Conservation (phyloP, 192 early-diverging fungal species). For the Podila clonocystis region DNA sequence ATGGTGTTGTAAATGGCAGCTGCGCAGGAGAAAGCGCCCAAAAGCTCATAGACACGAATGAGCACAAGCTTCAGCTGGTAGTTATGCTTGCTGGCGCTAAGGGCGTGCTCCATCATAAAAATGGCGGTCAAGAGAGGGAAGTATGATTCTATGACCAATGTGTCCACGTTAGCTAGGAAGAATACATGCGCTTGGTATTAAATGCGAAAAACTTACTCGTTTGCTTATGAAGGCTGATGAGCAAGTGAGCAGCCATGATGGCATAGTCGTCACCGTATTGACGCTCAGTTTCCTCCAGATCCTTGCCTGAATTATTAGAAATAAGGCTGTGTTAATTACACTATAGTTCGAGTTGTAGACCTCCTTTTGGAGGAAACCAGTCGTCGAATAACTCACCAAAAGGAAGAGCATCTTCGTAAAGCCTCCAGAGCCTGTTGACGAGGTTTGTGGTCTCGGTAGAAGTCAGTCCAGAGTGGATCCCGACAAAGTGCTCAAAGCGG, state of each 20-base stretch:
- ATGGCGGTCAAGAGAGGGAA: slow-evolving; percentile 58
- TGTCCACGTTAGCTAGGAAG: background rate
- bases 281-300: slow-evolving; percentile 73
- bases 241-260: slow-evolving; percentile 66
- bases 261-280: slow-evolving; percentile 86
- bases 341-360: too few species aligned
- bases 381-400: slow-evolving; percentile 11
- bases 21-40: slow-evolving; percentile 75
- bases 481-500: slow-evolving; percentile 30
- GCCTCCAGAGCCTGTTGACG: slow-evolving; percentile 49
- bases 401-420: slow-evolving; percentile 40
- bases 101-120: slow-evolving; percentile 78
- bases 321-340: too few species aligned
- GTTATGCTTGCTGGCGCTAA: slow-evolving; percentile 79
- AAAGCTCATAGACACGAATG: slow-evolving; percentile 79
- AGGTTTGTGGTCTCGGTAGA: slow-evolving; percentile 19
- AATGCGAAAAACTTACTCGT: slow-evolving; percentile 25
- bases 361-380: background rate
- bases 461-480: slow-evolving; percentile 19
- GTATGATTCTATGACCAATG: slow-evolving; percentile 31
- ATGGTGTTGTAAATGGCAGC: slow-evolving; percentile 72
- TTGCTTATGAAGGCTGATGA: slow-evolving; percentile 65
- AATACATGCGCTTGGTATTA: background rate
- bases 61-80: slow-evolving; percentile 90
- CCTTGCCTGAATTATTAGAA: slow-evolving; percentile 39